Base-by-base conservation (phyloP, 2,329 filamentous ascomycete species). In the Botryosphaeria dothidea region DNA sequence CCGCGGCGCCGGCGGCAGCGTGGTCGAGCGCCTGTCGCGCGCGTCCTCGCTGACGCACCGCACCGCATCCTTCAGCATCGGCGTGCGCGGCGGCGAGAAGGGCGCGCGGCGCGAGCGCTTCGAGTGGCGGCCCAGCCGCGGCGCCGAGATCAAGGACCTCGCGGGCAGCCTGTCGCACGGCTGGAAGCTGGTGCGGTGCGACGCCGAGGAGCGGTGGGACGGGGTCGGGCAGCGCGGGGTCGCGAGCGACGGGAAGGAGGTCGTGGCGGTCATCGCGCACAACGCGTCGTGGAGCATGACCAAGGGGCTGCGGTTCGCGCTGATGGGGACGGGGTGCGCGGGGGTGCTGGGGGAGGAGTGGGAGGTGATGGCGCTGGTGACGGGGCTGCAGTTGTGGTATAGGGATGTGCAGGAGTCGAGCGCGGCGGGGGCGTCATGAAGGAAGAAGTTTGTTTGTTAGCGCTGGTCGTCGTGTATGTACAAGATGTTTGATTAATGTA, bases 121-220 rank as follows among this genome's bases (percentile, higher is more conserved):
- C 17, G 56, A 60, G 56, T 60, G 56, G 56, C 38, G 56, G 9
- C 27, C n/a, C 1, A 60, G 56, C 27, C 56, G 15, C 4, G 56
- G 56, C 1, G 38, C 17, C 9, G 56, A 60, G 8, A n/a, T 60
- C 13, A 60, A 31, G 25, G 56, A 21, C 7, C 34, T 46, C 1
- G 56, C n/a, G 9, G n/a, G 9, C 15, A 36, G 56, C 3, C 27
- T 1, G 2, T 60, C 56, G 56, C 46, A 29, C 27, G 56, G 56
- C 2, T 60, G 56, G 56, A 60, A 60, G 56, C n/a, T 60, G 56
- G 56, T 60, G 56, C 3, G 56, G 27, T 3, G 45, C 23, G 17
- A 11, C 9, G 7, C 31, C 19, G 27, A 27, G 52, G 51, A 17
- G 13, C 19, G 8, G 7, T 15, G 34, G 11, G 19, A 21, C 6